These are phyloP conservation scores for Cladochytrium replicatum DNA, from an alignment of 192 early-diverging fungal species.

Conservation along the genomic window DNA sequence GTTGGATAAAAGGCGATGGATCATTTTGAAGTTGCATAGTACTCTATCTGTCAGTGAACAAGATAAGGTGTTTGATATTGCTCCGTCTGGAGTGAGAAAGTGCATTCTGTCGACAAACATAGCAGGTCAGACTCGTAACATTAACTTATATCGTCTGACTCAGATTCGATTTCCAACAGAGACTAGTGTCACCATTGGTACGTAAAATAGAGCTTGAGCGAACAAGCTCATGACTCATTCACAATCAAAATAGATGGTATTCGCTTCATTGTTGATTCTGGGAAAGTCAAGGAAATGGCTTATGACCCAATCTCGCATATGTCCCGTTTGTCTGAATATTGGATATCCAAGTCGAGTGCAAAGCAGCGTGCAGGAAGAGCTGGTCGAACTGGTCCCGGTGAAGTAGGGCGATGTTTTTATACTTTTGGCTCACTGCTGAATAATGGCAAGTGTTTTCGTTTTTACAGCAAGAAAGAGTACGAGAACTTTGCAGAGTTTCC, in stretches of 20 bases:
- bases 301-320: slow-evolving; percentile 42
- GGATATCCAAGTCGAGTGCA: slow-evolving; percentile 56
- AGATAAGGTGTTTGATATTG: slow-evolving; percentile 57
- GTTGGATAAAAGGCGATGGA: slow-evolving; percentile 40
- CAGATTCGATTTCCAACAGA: slow-evolving; percentile 12
- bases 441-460: slow-evolving; percentile 54
- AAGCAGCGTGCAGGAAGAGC: slow-evolving; percentile 58
- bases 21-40: slow-evolving; percentile 53
- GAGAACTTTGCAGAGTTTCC: slow-evolving; percentile 50
- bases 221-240: too few species aligned
- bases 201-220: too few species aligned
- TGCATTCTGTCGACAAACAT: slow-evolving; percentile 58
- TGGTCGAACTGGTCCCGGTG: slow-evolving; percentile 51
- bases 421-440: neutral
- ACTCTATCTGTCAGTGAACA: slow-evolving; percentile 53
- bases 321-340: slow-evolving; percentile 53
- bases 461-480: slow-evolving; percentile 53
- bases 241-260: slow-evolving; percentile 47
- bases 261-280: slow-evolving; percentile 59
- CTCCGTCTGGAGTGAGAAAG: slow-evolving; percentile 47
- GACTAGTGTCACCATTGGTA: slow-evolving; percentile 36
- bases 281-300: slow-evolving; percentile 56
- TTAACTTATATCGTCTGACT: neutral
- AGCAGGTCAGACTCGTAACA: slow-evolving; percentile 18
- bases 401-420: slow-evolving; percentile 11